Conservation (phyloP, 805 yeast species). For the Candida ipomoeae region DNA sequence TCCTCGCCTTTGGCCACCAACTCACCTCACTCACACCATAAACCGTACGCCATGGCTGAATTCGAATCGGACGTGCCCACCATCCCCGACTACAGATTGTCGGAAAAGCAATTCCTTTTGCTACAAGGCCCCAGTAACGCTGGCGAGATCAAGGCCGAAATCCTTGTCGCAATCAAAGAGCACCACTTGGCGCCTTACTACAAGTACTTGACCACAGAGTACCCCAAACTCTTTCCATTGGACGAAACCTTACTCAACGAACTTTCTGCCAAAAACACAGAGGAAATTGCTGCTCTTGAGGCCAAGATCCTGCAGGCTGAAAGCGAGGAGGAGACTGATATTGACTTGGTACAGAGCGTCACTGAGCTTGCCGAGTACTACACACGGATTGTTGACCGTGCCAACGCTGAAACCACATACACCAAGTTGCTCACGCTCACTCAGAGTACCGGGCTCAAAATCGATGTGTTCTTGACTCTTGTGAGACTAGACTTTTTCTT, state of each 20-base stretch:
- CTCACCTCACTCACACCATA: background rate
- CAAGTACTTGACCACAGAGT: constrained; percentile 47
- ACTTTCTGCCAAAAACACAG: constrained; percentile 52
- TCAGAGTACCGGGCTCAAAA: constrained; percentile 84
- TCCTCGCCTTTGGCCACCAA: constrained; percentile 6
- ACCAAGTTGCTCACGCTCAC: constrained; percentile 72
- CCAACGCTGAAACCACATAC: constrained; percentile 62
- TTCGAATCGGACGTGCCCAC: constrained; percentile 48
- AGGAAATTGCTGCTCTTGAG: constrained; percentile 50
- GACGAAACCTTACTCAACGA: constrained; percentile 55
- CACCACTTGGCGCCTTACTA: constrained; percentile 82
- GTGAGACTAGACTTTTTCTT: constrained; percentile 87
- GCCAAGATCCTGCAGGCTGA: constrained; percentile 49
- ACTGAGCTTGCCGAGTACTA: constrained; percentile 83
- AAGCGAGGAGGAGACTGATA: constrained; percentile 79
- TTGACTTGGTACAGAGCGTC: constrained; percentile 74
- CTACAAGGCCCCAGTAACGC: constrained; percentile 27
- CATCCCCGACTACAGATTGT: constrained; percentile 77
- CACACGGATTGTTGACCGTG: constrained; percentile 76
- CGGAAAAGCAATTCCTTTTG: constrained; percentile 74
- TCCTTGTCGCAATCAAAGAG: constrained; percentile 51
- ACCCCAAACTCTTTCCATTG: constrained; percentile 43
- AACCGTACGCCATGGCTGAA: constrained; percentile 19
- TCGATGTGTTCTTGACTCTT: constrained; percentile 78
- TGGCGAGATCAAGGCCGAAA: constrained; percentile 38